Conservation (phyloP, 2,329 filamentous ascomycete species). For the Septoria petroselini region DNA sequence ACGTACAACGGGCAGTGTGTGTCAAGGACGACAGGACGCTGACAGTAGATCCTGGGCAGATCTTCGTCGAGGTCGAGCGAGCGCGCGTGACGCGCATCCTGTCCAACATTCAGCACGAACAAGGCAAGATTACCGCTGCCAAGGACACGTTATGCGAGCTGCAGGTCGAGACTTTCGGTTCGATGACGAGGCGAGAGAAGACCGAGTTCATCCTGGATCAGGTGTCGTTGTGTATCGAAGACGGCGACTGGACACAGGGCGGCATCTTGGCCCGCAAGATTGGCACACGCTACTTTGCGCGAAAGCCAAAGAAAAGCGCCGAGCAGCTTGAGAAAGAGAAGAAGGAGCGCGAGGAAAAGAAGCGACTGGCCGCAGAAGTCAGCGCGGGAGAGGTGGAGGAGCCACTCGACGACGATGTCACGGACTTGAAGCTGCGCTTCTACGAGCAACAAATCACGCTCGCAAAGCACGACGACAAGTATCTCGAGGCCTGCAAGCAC, state of each 20-base stretch:
- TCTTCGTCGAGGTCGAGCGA: constrained; percentile 98
- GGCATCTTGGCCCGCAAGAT: constrained; percentile 94
- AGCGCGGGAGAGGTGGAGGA: constrained; percentile 66
- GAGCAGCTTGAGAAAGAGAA: constrained; percentile 88
- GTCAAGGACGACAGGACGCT: constrained; percentile 3
- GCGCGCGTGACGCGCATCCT: constrained; percentile 92
- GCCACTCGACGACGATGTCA: constrained; percentile 83
- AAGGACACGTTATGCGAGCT: constrained; percentile 94
- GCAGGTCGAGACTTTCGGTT: constrained; percentile 98
- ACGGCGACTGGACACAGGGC: constrained; percentile 92
- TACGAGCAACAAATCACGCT: constrained; percentile 97
- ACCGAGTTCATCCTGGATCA: constrained; percentile 97
- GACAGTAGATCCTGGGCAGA: constrained; percentile 54
- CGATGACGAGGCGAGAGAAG: constrained; percentile 96
- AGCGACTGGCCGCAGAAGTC: constrained; percentile 60
- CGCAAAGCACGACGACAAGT: constrained; percentile 95
- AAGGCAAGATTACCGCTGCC: constrained; percentile 86
- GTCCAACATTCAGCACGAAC: constrained; percentile 94
- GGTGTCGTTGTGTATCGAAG: constrained; percentile 91
- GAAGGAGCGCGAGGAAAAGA: constrained; percentile 81
- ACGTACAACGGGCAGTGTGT: constrained; percentile 24
- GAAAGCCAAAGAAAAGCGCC: constrained; percentile 84
- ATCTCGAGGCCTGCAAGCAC: constrained; percentile 95
- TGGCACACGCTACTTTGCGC: constrained; percentile 84
- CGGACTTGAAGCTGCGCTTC: constrained; percentile 90